Percentiles rank a stretch among this genome's conserved stretches.
phyloP scores from a whole-genome alignment of 306 rosid species.

The Cyamopsis tetragonoloba region DNA sequence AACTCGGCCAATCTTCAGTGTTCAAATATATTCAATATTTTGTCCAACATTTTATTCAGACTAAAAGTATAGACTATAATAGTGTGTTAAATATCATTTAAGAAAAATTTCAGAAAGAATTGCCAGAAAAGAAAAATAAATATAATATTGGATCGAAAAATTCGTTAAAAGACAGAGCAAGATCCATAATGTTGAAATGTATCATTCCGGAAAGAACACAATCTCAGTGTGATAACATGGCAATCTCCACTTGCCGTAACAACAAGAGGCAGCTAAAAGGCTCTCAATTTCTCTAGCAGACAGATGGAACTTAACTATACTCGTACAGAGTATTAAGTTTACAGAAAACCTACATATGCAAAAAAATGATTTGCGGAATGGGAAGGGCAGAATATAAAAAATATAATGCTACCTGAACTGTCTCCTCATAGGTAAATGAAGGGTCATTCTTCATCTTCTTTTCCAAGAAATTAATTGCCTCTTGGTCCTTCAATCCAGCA shows the following conservation, averaged over 20 bases:
- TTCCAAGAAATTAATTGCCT: constrained; percentile 98
- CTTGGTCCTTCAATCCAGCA: constrained; percentile 97
- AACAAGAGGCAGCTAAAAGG: constrained; percentile 6
- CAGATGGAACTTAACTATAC: neutral
- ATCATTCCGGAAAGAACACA: neutral
- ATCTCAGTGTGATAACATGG: neutral
- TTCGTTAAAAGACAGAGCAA: neutral
- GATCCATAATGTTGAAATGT: neutral
- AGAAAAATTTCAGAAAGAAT: neutral
- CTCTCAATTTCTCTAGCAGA: neutral
- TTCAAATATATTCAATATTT: neutral
- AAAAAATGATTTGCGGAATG: no score
- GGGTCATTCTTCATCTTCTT: constrained; percentile 99
- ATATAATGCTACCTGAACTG: constrained; percentile 72
- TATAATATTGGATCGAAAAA: neutral
- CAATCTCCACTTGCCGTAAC: neutral
- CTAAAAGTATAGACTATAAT: neutral
- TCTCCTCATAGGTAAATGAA: constrained; percentile 84
- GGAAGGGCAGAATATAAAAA: neutral
- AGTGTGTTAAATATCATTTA: neutral
- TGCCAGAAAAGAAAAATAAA: neutral
- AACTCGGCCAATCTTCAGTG: neutral
- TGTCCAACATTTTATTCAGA: neutral
- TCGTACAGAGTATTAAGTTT: neutral
- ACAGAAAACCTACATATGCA: neutral